Conservation (phyloP, 2,329 filamentous ascomycete genomes). For the Chaetomium strumarium region DNA sequence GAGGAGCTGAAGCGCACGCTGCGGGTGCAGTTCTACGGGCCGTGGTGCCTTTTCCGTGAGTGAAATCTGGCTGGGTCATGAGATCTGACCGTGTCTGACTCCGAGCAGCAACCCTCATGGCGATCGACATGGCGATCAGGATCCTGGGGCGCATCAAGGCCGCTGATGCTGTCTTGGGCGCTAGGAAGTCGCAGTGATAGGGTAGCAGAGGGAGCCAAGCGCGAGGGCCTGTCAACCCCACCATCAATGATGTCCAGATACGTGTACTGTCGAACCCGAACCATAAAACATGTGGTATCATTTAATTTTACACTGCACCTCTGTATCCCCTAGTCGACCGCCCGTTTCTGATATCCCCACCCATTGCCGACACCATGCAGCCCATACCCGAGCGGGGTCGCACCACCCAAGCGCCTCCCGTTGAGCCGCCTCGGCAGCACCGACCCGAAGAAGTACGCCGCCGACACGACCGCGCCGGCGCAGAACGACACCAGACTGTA, state of each 20-base stretch:
- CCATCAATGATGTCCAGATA: background rate
- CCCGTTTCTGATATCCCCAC: conserved; percentile 53
- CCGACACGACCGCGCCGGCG: conserved; percentile 48
- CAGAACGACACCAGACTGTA: conserved; percentile 55
- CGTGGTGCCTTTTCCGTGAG: conserved; percentile 50
- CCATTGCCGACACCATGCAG: conserved; percentile 50
- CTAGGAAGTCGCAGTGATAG: conserved; percentile 38
- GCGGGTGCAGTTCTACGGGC: conserved; percentile 44
- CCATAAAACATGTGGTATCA: background rate
- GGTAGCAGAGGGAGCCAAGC: too few relatives aligned
- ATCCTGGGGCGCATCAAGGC: conserved; percentile 37
- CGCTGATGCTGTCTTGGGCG: conserved; percentile 29
- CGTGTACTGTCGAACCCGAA: background rate
- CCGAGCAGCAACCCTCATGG: conserved; percentile 39
- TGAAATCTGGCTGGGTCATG: conserved; percentile 13
- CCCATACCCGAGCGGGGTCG: conserved; percentile 52
- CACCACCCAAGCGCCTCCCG: conserved; percentile 47
- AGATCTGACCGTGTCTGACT: background rate
- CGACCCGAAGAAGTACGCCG: conserved; percentile 55
- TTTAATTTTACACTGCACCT: too few relatives aligned
- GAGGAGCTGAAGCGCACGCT: conserved; percentile 41
- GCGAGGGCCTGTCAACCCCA: background rate
- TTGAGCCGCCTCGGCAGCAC: conserved; percentile 50
- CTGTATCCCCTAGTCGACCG: conserved; percentile 35
- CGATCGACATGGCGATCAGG: conserved; percentile 50